These are phyloP conservation scores for Lachancea sp. DNA, from an alignment of 805 yeast species.

Conservation along the genomic window DNA sequence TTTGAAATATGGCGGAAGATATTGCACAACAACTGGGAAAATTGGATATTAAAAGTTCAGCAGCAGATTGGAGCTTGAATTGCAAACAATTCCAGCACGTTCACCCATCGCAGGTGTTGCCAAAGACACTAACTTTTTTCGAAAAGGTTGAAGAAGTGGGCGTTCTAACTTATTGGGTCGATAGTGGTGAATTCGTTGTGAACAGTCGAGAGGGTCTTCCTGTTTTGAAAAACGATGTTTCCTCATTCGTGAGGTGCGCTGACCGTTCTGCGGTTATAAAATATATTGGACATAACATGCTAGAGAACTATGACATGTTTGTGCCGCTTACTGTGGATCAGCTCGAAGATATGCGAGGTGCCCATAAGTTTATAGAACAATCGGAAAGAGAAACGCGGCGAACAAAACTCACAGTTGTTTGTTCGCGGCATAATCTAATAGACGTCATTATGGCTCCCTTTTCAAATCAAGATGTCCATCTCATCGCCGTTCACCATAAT, in stretches of 20 bases:
- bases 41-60: not conserved
- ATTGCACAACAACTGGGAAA: not conserved
- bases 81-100: conserved; percentile 11
- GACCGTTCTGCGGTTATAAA: conserved; percentile 10
- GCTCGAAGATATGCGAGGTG: conserved; percentile 21
- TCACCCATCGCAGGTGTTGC: conserved; percentile 8
- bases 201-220: conserved; percentile 10
- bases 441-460: conserved; percentile 25
- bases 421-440: conserved; percentile 30
- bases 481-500: conserved; percentile 16
- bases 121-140: conserved; percentile 14
- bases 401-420: conserved; percentile 17
- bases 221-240: conserved; percentile 12
- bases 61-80: not conserved
- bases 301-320: conserved; percentile 16
- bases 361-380: conserved; percentile 18
- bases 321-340: conserved; percentile 18
- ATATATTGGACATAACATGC: conserved; percentile 23
- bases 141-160: conserved; percentile 18
- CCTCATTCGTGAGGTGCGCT: conserved; percentile 5
- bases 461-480: conserved; percentile 11
- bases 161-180: conserved; percentile 10
- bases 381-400: conserved; percentile 7
- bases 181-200: conserved; percentile 3
- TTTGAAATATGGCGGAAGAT: not conserved